phyloP scores from a whole-genome alignment of 164 flowering plant genomes.

The Tinospora cordifolia region DNA sequence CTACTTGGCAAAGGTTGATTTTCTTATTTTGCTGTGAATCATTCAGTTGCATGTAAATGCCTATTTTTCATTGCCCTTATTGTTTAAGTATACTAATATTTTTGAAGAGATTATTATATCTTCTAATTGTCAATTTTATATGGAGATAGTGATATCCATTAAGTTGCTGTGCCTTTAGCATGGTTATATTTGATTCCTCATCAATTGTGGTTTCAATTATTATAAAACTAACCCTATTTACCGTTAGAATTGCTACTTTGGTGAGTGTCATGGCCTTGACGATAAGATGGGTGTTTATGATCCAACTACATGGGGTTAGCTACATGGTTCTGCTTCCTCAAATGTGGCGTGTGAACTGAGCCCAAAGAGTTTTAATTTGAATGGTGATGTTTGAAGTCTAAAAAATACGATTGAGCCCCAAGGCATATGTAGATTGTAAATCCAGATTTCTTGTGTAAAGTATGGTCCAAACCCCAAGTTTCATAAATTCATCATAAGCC shows the following conservation, averaged over 20 bases:
- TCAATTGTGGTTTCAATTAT: not conserved
- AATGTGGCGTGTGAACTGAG: no score
- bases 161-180: not conserved
- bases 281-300: not conserved
- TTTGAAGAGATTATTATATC: not conserved
- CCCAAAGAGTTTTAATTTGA: no score
- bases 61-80: not conserved
- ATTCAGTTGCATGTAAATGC: not conserved
- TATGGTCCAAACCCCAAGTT: no score
- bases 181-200: not conserved
- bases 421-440: no score
- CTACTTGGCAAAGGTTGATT: conserved; percentile 77
- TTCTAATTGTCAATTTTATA: not conserved
- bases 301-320: no score
- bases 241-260: not conserved
- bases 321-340: no score
- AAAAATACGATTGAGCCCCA: no score
- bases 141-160: not conserved
- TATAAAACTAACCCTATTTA: not conserved
- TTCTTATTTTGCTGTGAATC: not conserved
- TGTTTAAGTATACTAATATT: not conserved
- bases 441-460: no score
- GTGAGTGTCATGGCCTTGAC: not conserved
- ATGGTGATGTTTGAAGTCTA: no score
- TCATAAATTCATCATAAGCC: no score